Evolutionary conservation across 2,329 filamentous ascomycete species (phyloP).

Genomic region (Paracamarosporium sp.): DNA sequence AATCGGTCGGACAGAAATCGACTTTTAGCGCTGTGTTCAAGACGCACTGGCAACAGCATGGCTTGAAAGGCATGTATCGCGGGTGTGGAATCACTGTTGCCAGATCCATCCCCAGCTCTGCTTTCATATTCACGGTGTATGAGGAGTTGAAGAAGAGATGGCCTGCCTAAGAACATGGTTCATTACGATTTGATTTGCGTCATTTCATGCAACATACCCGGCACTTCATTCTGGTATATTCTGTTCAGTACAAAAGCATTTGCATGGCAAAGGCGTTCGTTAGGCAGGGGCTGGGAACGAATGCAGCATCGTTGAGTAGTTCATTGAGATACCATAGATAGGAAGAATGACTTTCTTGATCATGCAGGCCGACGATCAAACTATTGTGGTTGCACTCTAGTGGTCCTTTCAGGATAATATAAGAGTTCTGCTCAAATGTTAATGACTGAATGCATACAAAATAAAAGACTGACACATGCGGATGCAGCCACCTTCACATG

Average conservation of each 20-base stretch:
- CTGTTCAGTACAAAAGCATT: not conserved
- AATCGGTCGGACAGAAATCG: constrained; percentile 58
- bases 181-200: not conserved
- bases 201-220: not conserved
- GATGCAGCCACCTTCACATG: constrained; percentile 38
- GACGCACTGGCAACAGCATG: constrained; percentile 81
- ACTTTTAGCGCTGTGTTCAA: constrained; percentile 76
- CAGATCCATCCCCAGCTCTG: constrained; percentile 91
- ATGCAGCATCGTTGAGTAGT: not conserved
- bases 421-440: not conserved
- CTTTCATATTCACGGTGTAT: constrained; percentile 96
- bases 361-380: not conserved
- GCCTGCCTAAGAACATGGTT: constrained; percentile 27
- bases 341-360: not conserved
- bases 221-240: too few relatives aligned
- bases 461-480: constrained; percentile 11
- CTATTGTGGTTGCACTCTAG: not conserved
- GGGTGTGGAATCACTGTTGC: constrained; percentile 93
- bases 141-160: constrained; percentile 74
- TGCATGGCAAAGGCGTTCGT: constrained; percentile 8
- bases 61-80: constrained; percentile 84
- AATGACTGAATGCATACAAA: too few relatives aligned
- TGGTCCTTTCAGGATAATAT: not conserved
- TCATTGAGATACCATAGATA: constrained; percentile 6
- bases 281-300: not conserved